Evolutionary conservation across 352 stramenopile species (phyloP), one percentile per base, ranked within the genome.

Genomic region (Blastocystis sp.): DNA sequence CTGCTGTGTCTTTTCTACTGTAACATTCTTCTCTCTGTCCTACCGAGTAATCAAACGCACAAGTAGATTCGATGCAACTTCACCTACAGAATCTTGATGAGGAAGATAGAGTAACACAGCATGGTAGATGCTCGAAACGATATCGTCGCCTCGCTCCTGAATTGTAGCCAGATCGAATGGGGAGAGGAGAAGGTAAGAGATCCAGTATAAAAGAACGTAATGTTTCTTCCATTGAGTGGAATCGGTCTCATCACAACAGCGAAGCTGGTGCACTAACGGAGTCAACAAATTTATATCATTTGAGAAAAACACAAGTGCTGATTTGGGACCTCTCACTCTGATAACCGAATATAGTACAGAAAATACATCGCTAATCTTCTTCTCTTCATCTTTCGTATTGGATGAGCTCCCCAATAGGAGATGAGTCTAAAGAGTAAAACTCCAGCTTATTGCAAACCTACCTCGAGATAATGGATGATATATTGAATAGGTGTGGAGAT

Each of bases 141-240:
- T n/a, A 9, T 85, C 73, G 30, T 39, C 53, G 47, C 20, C n/a
- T 13, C 16, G 41, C 53, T 39, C 45, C 37, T 68, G n/a, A 50
- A 85, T 43, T 37, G 45, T 45, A 24, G 53, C 16, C 26, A 85
- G 53, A 8, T 85, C 43, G 39, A 66, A 85, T 9, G 73, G 73
- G 53, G n/a, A 66, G 24, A 85, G 26, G 34, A 85, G 56, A 9
- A 85, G 20, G 37, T 66, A 8, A 24, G n/a, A 65, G 3, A 68
- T 47, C 73, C 73, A 85, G 53, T 68, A 85, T n/a, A 85, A 45
- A 1, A 85, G 24, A 30, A 85, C 56, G 30, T 47, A 85, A 5
- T 41, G 73, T 11, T 37, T 16, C 26, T 85, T 69, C 73, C 73
- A 85, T 20, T 50, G 30, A 34, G 30, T 34, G 8, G n/a, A 11